A percentile compares a stretch with the other conserved stretches of the same genome.
Conservation (phyloP, 2,329 filamentous ascomycete species). For the Colletotrichum kahawae region DNA sequence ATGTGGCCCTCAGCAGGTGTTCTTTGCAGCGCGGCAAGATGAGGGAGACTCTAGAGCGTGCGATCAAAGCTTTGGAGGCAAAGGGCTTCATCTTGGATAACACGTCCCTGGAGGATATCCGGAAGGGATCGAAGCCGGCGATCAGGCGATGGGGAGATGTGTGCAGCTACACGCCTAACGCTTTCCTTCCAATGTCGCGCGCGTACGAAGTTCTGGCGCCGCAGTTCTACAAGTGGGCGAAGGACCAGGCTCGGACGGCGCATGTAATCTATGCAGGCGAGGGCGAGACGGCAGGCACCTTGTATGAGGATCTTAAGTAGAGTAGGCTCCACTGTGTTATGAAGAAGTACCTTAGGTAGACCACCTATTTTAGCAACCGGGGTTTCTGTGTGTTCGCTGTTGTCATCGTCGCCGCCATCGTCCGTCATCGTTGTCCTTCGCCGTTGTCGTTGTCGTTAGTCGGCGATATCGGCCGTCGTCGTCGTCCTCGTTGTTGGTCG, state of each 20-base stretch:
- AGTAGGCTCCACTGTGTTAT: too few species aligned
- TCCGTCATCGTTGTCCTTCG: too few species aligned
- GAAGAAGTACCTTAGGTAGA: too few species aligned
- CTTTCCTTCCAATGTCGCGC: constrained; percentile 21
- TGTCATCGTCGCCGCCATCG: too few species aligned
- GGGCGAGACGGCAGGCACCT: neutral
- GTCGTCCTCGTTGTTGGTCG: too few species aligned
- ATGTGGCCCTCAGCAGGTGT: constrained; percentile 21
- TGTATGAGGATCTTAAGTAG: neutral
- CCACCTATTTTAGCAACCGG: too few species aligned
- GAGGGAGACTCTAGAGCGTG: constrained; percentile 21
- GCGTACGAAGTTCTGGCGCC: constrained; percentile 26
- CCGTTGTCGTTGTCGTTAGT: too few species aligned
- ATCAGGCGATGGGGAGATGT: constrained; percentile 28
- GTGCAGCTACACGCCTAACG: neutral
- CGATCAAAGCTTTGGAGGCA: constrained; percentile 28
- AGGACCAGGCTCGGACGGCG: constrained; percentile 23
- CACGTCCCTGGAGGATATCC: neutral
- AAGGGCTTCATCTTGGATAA: constrained; percentile 29
- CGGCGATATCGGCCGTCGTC: too few species aligned
- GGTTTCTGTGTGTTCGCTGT: too few species aligned
- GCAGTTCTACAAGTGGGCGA: constrained; percentile 23
- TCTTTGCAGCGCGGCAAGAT: neutral
- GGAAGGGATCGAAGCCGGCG: constrained; percentile 14
- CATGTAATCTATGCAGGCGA: constrained; percentile 33